Evolutionary conservation across 129 eudicot species (phyloP).

Genomic region (Calendula officinalis): DNA sequence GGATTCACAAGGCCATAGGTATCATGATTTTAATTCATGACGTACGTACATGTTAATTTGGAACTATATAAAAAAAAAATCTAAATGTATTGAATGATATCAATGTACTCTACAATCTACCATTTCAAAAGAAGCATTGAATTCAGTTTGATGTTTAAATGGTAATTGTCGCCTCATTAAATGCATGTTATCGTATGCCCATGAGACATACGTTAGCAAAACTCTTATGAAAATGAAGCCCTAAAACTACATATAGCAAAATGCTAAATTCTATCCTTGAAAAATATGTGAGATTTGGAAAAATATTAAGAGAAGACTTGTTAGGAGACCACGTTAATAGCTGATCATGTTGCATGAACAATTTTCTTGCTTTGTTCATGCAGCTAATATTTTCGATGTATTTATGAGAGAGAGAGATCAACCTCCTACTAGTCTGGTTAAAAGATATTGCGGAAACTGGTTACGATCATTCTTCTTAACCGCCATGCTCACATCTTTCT

Average conservation of each 20-base stretch:
- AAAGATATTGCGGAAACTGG: slow-evolving; percentile 29
- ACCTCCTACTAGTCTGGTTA: slow-evolving; percentile 44
- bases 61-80: no score
- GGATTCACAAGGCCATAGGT: neutral
- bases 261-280: neutral
- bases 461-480: slow-evolving; percentile 30
- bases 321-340: neutral
- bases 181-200: no score
- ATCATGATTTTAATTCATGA: neutral
- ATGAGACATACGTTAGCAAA: no score
- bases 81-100: no score
- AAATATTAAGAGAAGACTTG: neutral
- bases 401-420: slow-evolving; percentile 17
- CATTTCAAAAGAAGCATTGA: no score
- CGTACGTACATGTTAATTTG: no score
- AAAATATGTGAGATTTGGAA: neutral
- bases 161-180: no score
- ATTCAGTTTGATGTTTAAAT: no score
- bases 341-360: slow-evolving; percentile 7
- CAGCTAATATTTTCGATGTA: neutral
- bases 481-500: neutral
- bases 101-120: no score
- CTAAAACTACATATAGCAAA: no score
- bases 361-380: neutral
- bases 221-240: no score